A percentile compares a stretch with the other conserved stretches of the same genome.
phyloP scores from a whole-genome alignment of 768 basidiomycete species.

The Phylloporus sp. region DNA sequence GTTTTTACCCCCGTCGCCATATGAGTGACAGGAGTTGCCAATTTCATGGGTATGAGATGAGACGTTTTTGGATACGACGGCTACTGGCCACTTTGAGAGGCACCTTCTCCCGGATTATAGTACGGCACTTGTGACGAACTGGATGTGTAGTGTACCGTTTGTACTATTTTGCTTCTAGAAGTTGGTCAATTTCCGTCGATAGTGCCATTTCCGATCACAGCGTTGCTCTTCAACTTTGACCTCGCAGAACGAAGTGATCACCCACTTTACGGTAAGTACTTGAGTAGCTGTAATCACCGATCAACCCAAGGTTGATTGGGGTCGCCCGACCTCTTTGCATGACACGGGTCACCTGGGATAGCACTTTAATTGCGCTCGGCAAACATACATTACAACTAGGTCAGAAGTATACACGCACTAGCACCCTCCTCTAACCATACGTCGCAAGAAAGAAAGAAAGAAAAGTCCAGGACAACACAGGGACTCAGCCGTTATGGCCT shows the following conservation, averaged over 20 bases:
- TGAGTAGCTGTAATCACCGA: too few relatives aligned
- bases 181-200: constrained; percentile 18
- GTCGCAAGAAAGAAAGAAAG: too few relatives aligned
- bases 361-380: too few relatives aligned
- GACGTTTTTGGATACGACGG: constrained; percentile 15
- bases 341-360: too few relatives aligned
- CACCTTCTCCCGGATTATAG: constrained; percentile 6
- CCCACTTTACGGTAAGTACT: too few relatives aligned
- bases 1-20: constrained; percentile 26
- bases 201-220: not conserved
- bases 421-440: too few relatives aligned
- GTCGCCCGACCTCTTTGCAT: too few relatives aligned
- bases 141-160: constrained; percentile 21
- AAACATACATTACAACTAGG: too few relatives aligned
- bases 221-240: too few relatives aligned
- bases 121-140: constrained; percentile 8
- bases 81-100: constrained; percentile 6
- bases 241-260: too few relatives aligned
- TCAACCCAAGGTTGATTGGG: too few relatives aligned
- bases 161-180: constrained; percentile 27
- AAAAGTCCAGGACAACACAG: not conserved
- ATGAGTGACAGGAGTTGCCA: constrained; percentile 22
- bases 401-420: too few relatives aligned
- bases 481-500: constrained; percentile 10
- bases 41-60: constrained; percentile 12